Evolutionary conservation across 1,284 basidiomycete genomes (phyloP).

Genomic region (Leccinum proliferum): DNA sequence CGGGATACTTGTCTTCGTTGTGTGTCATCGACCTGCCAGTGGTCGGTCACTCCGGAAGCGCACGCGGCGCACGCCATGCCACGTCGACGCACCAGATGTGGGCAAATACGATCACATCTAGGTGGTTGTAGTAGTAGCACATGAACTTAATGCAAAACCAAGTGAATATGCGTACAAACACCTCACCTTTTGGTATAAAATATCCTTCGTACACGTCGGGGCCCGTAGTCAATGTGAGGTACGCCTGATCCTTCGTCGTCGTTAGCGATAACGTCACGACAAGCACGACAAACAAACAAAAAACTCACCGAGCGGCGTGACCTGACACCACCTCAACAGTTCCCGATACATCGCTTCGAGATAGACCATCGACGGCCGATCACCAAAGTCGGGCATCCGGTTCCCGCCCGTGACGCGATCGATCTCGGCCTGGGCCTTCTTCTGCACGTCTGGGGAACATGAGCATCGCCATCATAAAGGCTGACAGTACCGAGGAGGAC

Average conservation of each 20-base stretch:
- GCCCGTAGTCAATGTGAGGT: conserved; percentile 12
- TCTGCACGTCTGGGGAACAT: conserved; percentile 21
- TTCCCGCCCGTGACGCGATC: conserved; percentile 7
- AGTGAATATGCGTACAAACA: background rate
- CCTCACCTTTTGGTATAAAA: conserved; percentile 21
- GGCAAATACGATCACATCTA: conserved; percentile 15
- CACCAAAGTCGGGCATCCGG: conserved; percentile 11
- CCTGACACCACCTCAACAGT: conserved; percentile 17
- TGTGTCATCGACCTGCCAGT: conserved; percentile 22
- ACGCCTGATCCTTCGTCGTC: conserved; percentile 2
- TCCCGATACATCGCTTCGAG: conserved; percentile 19
- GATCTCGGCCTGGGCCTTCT: conserved; percentile 20
- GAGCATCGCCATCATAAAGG: conserved; percentile 26
- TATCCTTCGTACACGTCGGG: conserved; percentile 16
- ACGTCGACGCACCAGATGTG: conserved; percentile 15
- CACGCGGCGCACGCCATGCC: background rate
- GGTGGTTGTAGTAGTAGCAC: too few species aligned
- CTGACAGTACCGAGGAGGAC: conserved; percentile 12
- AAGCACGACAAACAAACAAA: background rate
- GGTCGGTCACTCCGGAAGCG: conserved; percentile 1
- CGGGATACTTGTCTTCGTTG: conserved; percentile 22
- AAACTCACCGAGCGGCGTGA: conserved; percentile 16
- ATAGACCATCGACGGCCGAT: conserved; percentile 17
- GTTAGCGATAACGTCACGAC: background rate
- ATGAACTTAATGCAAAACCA: background rate